Conservation (phyloP, 768 basidiomycete genomes). For the Hypsizygus marmoreus region DNA sequence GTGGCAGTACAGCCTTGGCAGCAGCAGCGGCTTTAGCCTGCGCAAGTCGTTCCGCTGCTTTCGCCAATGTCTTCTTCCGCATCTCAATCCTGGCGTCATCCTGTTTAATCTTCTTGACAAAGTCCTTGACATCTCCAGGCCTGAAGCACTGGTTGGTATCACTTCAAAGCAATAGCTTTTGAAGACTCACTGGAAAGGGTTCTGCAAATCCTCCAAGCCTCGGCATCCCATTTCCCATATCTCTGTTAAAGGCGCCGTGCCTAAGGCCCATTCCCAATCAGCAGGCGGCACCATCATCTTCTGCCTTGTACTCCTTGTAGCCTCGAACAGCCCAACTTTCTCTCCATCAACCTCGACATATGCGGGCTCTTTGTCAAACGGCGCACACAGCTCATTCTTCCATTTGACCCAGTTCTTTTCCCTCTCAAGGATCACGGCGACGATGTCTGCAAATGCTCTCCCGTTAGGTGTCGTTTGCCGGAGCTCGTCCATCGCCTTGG, state of each 20-base stretch:
- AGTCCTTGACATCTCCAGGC: slow-evolving; percentile 74
- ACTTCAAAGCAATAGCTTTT: background rate
- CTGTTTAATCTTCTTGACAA: slow-evolving; percentile 67
- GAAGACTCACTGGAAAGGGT: slow-evolving; percentile 61
- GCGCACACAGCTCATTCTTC: slow-evolving; percentile 82
- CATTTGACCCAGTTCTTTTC: slow-evolving; percentile 91
- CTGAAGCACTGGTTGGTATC: slow-evolving; percentile 34
- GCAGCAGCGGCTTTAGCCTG: slow-evolving; percentile 28
- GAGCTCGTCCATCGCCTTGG: slow-evolving; percentile 59
- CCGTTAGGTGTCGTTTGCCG: slow-evolving; percentile 80
- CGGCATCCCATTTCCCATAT: slow-evolving; percentile 85
- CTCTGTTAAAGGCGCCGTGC: slow-evolving; percentile 72
- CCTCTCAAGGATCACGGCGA: slow-evolving; percentile 68
- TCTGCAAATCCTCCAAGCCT: slow-evolving; percentile 61
- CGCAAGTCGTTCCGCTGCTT: slow-evolving; percentile 29
- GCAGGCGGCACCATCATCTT: slow-evolving; percentile 59
- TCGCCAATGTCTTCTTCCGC: slow-evolving; percentile 44
- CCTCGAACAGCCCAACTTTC: slow-evolving; percentile 61
- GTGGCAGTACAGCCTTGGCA: slow-evolving; percentile 20
- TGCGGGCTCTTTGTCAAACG: slow-evolving; percentile 78
- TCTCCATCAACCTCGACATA: slow-evolving; percentile 46
- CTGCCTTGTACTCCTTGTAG: slow-evolving; percentile 51
- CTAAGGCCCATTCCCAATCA: slow-evolving; percentile 66
- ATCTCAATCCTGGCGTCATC: slow-evolving; percentile 64
- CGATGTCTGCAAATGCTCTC: slow-evolving; percentile 73